Conservation (phyloP, 202 grass and related monocot genomes). For the Miscanthus sacchariflorus region DNA sequence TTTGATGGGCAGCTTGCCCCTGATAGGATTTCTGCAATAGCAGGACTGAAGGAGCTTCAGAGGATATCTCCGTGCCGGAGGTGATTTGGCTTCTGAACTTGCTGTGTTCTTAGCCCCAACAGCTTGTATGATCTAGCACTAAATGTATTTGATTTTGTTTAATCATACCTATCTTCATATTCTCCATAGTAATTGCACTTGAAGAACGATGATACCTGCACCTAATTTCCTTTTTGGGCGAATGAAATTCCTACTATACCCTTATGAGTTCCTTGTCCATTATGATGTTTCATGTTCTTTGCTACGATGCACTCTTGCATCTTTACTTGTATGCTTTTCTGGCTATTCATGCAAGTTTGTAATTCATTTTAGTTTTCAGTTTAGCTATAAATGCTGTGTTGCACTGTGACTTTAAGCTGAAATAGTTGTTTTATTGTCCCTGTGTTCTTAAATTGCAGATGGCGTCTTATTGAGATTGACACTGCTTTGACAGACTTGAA, state of each 20-base stretch:
- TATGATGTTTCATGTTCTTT: conserved; percentile 26
- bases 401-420: not conserved
- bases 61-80: conserved; percentile 75
- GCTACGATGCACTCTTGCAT: conserved; percentile 16
- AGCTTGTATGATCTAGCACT: conserved; percentile 4
- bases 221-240: not conserved
- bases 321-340: not conserved
- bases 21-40: conserved; percentile 84
- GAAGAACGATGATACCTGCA: conserved; percentile 14
- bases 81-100: conserved; percentile 50
- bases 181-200: not conserved
- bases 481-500: conserved; percentile 72
- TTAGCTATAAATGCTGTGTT: not conserved
- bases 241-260: conserved; percentile 5
- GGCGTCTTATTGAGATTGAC: conserved; percentile 93
- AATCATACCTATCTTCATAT: conserved; percentile 16
- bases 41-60: conserved; percentile 83
- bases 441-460: conserved; percentile 58
- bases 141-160: conserved; percentile 14
- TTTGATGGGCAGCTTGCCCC: conserved; percentile 91
- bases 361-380: not conserved
- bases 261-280: conserved; percentile 19
- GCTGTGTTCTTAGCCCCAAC: conserved; percentile 9
- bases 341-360: not conserved
- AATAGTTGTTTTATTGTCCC: not conserved